These are phyloP conservation scores for Croton setiger DNA, from an alignment of 441 rosid genomes.

Conservation along the genomic window DNA sequence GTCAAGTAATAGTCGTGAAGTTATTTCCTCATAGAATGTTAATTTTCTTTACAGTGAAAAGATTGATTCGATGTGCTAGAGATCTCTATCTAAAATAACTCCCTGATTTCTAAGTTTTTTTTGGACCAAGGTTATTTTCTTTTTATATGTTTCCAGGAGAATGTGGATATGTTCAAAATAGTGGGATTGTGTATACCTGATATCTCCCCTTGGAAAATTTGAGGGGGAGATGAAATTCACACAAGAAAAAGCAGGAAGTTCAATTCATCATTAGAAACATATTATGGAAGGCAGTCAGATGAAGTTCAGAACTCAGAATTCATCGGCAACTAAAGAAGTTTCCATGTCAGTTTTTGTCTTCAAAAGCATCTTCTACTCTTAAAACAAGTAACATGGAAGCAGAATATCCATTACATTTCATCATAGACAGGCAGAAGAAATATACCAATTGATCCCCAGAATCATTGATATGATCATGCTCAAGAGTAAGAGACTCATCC, in stretches of 20 bases:
- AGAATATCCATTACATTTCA: constrained; percentile 2
- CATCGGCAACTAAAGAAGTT: constrained; percentile 10
- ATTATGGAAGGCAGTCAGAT: not conserved
- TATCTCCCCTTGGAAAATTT: constrained; percentile 10
- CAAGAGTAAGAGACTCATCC: constrained; percentile 24
- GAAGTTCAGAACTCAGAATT: not conserved
- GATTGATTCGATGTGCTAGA: not conserved
- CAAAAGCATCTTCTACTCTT: constrained; percentile 1
- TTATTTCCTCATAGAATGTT: constrained; percentile 1
- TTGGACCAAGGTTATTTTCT: constrained; percentile 1
- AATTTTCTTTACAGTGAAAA: not conserved
- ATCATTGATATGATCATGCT: constrained; percentile 28
- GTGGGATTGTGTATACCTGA: not conserved
- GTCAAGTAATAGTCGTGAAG: not conserved
- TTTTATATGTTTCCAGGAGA: not conserved
- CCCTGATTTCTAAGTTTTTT: not conserved
- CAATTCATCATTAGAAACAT: not conserved
- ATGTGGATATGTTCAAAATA: not conserved
- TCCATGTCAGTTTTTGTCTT: not conserved
- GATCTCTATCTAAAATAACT: not conserved
- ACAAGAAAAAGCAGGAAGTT: not conserved
- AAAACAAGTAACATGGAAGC: constrained; percentile 5
- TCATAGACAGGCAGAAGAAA: constrained; percentile 18
- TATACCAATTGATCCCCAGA: constrained; percentile 47
- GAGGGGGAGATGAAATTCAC: not conserved